Conservation (phyloP, 495 filamentous ascomycete genomes). For the Elaphomyces granulatus region DNA sequence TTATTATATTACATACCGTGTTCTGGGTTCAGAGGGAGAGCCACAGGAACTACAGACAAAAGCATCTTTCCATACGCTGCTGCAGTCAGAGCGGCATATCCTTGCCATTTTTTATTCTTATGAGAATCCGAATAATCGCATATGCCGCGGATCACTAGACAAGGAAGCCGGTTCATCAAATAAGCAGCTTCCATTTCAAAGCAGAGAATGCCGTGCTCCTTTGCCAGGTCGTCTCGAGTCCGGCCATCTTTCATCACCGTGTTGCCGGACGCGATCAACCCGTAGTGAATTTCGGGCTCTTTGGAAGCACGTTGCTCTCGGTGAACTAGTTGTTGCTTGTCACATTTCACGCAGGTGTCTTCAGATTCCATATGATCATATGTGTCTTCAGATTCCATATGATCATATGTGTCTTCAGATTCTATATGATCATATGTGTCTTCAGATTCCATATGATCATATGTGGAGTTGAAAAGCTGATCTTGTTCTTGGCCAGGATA, state of each 20-base stretch:
- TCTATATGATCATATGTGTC: too few relatives aligned
- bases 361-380: conserved; percentile 10
- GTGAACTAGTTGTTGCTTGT: conserved; percentile 4
- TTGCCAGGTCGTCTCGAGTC: conserved; percentile 14
- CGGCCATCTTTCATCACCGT: conserved; percentile 20
- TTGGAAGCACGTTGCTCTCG: conserved; percentile 2
- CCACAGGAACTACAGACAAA: conserved; percentile 5
- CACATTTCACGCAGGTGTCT: conserved; percentile 7
- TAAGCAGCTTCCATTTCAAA: conserved; percentile 25
- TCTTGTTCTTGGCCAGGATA: conserved; percentile 7
- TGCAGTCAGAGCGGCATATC: conserved; percentile 16
- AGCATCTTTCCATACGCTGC: conserved; percentile 13
- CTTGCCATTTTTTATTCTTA: conserved; percentile 17
- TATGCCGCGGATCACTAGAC: conserved; percentile 15
- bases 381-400: conserved; percentile 11
- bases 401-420: too few relatives aligned
- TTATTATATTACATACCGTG: conserved; percentile 1
- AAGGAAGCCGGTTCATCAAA: conserved; percentile 15
- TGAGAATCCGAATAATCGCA: conserved; percentile 19
- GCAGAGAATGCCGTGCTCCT: conserved; percentile 10
- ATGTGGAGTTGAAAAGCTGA: conserved; percentile 10
- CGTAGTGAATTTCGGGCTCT: conserved; percentile 15
- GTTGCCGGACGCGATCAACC: conserved; percentile 22
- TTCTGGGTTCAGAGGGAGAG: neutral
- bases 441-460: conserved; percentile 7